phyloP scores from a whole-genome alignment of 2,329 filamentous ascomycete species.

The Dactylella cylindrospora region DNA sequence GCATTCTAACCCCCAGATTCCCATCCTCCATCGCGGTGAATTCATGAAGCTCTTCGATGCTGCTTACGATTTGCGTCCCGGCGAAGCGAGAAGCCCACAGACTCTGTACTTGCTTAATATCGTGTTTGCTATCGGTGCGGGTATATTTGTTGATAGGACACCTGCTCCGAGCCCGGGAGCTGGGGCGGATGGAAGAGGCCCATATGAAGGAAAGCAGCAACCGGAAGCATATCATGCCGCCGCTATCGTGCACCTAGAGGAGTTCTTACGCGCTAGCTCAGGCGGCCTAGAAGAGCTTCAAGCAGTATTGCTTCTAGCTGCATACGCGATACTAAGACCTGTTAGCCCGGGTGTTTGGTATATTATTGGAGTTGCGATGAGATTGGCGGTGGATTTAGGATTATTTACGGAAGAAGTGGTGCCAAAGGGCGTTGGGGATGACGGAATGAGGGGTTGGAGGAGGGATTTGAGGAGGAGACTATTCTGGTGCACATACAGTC shows the following conservation, averaged over 20 bases:
- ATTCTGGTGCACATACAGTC: constrained; percentile 96
- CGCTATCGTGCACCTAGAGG: constrained; percentile 86
- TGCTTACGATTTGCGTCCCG: constrained; percentile 65
- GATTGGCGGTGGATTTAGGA: constrained; percentile 85
- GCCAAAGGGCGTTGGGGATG: constrained; percentile 55
- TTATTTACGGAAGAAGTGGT: constrained; percentile 82
- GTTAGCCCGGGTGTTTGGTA: constrained; percentile 96
- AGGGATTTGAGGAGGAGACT: constrained; percentile 81
- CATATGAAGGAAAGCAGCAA: constrained; percentile 57
- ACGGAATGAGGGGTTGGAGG: constrained; percentile 75
- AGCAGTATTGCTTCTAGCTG: constrained; percentile 84
- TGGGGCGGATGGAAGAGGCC: constrained; percentile 9
- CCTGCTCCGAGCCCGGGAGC: constrained; percentile 47
- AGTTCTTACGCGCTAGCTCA: constrained; percentile 76
- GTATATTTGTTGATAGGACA: constrained; percentile 73
- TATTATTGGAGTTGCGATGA: constrained; percentile 89
- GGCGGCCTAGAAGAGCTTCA: constrained; percentile 90
- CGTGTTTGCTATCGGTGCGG: constrained; percentile 92
- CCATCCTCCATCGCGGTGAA: constrained; percentile 82
- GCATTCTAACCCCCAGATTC: constrained; percentile 93
- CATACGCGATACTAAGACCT: constrained; percentile 85
- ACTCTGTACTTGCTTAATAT: constrained; percentile 88
- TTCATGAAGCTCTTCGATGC: constrained; percentile 86
- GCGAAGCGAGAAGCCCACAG: constrained; percentile 65
- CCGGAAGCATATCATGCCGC: constrained; percentile 96